phyloP scores from a whole-genome alignment of 2,329 filamentous ascomycete species.

The Microdochium paspali region DNA sequence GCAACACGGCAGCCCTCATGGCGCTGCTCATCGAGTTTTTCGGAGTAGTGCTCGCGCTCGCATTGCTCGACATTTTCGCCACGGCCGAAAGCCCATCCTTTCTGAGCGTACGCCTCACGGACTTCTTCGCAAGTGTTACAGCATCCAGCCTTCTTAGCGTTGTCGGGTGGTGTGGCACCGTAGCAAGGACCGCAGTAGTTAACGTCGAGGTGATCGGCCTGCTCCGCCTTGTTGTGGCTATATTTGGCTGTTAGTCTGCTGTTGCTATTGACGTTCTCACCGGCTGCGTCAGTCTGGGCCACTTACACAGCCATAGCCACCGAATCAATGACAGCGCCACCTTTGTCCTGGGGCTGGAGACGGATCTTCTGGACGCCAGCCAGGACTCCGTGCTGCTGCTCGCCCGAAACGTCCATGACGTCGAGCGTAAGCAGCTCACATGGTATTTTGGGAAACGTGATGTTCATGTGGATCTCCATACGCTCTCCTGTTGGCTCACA shows the following conservation, averaged over 20 bases:
- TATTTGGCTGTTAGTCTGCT: too few relatives aligned
- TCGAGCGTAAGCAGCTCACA: conserved; percentile 95
- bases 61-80: conserved; percentile 94
- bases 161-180: conserved; percentile 65
- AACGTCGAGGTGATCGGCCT: conserved; percentile 73
- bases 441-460: conserved; percentile 87
- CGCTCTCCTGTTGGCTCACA: conserved; percentile 59
- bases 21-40: conserved; percentile 79
- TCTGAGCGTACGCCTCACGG: conserved; percentile 80
- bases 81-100: conserved; percentile 88
- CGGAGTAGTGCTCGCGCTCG: conserved; percentile 84
- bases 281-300: background rate
- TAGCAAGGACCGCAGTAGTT: conserved; percentile 92
- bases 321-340: conserved; percentile 65
- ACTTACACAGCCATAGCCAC: conserved; percentile 59
- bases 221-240: conserved; percentile 59
- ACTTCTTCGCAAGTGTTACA: conserved; percentile 98
- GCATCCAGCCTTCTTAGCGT: conserved; percentile 73
- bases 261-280: too few relatives aligned
- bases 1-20: conserved; percentile 92
- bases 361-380: conserved; percentile 91
- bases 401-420: conserved; percentile 97
- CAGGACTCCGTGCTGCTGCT: conserved; percentile 89
- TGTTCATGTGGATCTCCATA: conserved; percentile 98
- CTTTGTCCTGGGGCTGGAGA: conserved; percentile 61